Evolutionary conservation across 352 stramenopile species (phyloP).

Genomic region (Pythium utonaiense): DNA sequence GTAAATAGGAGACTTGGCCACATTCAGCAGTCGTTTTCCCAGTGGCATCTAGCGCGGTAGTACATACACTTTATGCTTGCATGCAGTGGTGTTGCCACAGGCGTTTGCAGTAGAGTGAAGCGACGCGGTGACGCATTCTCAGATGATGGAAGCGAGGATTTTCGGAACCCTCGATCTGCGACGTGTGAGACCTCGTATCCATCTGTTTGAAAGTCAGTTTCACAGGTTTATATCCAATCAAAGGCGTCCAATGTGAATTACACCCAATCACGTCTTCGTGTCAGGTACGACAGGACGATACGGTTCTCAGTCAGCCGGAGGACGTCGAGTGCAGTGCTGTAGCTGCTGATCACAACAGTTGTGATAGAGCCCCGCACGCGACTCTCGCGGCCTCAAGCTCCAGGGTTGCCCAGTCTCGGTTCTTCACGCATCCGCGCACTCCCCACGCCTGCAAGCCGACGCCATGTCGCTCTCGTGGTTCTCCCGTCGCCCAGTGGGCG

Average conservation of each 20-base stretch:
- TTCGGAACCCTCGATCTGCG: not conserved
- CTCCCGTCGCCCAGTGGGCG: conserved; percentile 1
- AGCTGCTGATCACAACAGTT: too few species aligned
- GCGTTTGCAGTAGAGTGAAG: too few species aligned
- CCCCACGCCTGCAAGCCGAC: not conserved
- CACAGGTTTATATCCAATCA: not conserved
- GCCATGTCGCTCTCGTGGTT: conserved; percentile 4
- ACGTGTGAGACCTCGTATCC: not conserved
- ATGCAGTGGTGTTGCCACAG: too few species aligned
- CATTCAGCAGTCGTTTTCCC: not conserved
- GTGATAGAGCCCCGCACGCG: not conserved
- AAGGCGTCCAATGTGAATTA: not conserved
- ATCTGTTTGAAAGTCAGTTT: not conserved
- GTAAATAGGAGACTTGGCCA: conserved; percentile 4
- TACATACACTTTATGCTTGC: too few species aligned
- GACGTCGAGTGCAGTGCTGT: not conserved
- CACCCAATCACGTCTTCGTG: not conserved
- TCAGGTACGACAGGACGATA: conserved; percentile 1
- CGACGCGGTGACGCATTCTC: too few species aligned
- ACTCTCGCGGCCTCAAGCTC: not conserved
- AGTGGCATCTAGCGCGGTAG: not conserved
- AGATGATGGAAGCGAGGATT: too few species aligned
- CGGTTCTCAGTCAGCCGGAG: not conserved
- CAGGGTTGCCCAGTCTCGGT: not conserved
- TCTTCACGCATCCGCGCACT: not conserved